Percentiles rank a stretch among this genome's conserved stretches.
These are phyloP conservation scores for Vicia sativa DNA, from an alignment of 306 rosid genomes.

Conservation along the genomic window DNA sequence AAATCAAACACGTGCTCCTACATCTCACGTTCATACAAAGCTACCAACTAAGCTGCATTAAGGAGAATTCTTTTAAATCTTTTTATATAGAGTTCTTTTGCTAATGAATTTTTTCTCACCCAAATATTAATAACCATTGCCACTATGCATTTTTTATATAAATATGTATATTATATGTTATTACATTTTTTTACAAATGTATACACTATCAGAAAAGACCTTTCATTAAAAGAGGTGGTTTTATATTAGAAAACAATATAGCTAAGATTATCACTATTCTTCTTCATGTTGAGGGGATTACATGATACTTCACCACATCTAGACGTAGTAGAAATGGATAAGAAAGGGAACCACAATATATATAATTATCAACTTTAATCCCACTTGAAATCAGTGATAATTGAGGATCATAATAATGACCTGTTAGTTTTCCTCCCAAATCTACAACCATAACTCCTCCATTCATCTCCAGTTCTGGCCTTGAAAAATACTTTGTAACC, in stretches of 20 bases:
- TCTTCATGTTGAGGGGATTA: slow-evolving; percentile 39
- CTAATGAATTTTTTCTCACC: too few relatives aligned
- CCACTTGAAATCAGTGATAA: slow-evolving; percentile 52
- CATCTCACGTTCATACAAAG: too few relatives aligned
- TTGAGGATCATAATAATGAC: slow-evolving; percentile 48
- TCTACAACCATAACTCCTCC: slow-evolving; percentile 58
- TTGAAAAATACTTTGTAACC: slow-evolving; percentile 30
- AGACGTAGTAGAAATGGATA: slow-evolving; percentile 36
- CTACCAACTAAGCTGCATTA: too few relatives aligned
- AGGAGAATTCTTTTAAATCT: too few relatives aligned
- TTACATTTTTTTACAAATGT: too few relatives aligned
- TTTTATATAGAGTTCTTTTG: too few relatives aligned
- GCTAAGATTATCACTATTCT: not conserved
- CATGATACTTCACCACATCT: slow-evolving; percentile 14
- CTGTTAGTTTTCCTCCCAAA: slow-evolving; percentile 50
- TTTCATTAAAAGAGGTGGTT: too few relatives aligned
- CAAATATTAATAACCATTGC: too few relatives aligned
- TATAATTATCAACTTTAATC: slow-evolving; percentile 54
- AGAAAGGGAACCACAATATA: slow-evolving; percentile 33
- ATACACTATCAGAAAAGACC: too few relatives aligned
- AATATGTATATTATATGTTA: too few relatives aligned
- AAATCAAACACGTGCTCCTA: too few relatives aligned
- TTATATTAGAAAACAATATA: not conserved
- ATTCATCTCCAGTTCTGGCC: slow-evolving; percentile 39
- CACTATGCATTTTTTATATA: too few relatives aligned